Evolutionary conservation across 129 eudicot genomes (phyloP).

Genomic region (Flaveria bidentis): DNA sequence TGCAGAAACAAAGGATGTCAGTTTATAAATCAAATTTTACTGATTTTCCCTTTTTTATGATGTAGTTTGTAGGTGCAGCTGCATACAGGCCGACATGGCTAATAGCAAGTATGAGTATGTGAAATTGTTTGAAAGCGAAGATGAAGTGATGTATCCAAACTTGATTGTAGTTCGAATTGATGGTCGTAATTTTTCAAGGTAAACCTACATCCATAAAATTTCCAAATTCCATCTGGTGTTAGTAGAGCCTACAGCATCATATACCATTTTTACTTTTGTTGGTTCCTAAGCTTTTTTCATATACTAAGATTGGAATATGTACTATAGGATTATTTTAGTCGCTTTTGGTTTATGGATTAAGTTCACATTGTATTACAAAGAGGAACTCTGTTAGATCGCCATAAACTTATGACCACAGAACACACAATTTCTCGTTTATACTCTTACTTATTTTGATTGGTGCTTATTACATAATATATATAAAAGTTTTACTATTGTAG

Average conservation of each 20-base stretch:
- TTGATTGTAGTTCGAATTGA: slow-evolving; percentile 56
- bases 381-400: not conserved
- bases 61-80: slow-evolving; percentile 2
- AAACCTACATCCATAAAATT: slow-evolving; percentile 6
- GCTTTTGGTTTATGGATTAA: not conserved
- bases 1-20: not conserved
- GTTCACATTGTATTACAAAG: not conserved
- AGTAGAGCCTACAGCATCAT: not conserved
- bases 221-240: not conserved
- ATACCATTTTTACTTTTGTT: not conserved
- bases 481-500: slow-evolving; percentile 7
- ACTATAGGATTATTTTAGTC: not conserved
- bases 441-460: not conserved
- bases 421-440: not conserved
- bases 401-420: slow-evolving; percentile 13
- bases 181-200: slow-evolving; percentile 65
- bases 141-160: slow-evolving; percentile 65
- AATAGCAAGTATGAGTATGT: slow-evolving; percentile 96
- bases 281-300: not conserved
- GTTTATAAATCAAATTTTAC: not conserved
- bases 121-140: slow-evolving; percentile 61
- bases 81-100: slow-evolving; percentile 53
- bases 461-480: not conserved
- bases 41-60: not conserved
- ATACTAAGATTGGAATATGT: not conserved